phyloP scores from a whole-genome alignment of 176 grass and related monocot species.

The Triticum timopheevii region DNA sequence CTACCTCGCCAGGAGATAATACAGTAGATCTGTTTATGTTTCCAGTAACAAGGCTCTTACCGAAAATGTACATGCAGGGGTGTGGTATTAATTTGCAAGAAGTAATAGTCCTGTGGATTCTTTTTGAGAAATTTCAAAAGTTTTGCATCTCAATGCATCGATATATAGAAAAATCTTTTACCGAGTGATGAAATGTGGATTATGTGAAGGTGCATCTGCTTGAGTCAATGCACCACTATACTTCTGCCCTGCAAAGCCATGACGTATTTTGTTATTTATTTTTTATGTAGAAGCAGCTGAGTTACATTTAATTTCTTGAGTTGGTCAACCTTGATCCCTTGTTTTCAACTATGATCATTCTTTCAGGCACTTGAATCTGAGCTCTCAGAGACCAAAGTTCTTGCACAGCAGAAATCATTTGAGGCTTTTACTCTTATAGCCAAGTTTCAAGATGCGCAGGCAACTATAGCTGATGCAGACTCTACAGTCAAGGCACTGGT shows the following conservation, averaged over 20 bases:
- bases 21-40: neutral
- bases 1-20: neutral
- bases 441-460: constrained; percentile 80
- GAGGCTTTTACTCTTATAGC: constrained; percentile 64
- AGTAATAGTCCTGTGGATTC: neutral
- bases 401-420: constrained; percentile 66
- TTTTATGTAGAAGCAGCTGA: neutral
- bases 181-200: neutral
- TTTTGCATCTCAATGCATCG: neutral
- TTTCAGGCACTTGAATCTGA: constrained; percentile 68
- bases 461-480: constrained; percentile 81
- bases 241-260: neutral
- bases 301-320: neutral
- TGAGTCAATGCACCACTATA: neutral
- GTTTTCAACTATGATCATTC: constrained; percentile 7
- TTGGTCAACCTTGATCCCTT: neutral
- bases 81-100: neutral
- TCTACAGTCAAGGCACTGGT: constrained; percentile 66
- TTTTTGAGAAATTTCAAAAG: neutral
- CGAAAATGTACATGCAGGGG: neutral
- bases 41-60: neutral
- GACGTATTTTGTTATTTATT: constrained; percentile 3
- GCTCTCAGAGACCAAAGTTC: constrained; percentile 59
- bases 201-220: constrained; percentile 4
- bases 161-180: neutral